phyloP scores from a whole-genome alignment of 495 filamentous ascomycete species.

The Aspergillus mulundensis region DNA sequence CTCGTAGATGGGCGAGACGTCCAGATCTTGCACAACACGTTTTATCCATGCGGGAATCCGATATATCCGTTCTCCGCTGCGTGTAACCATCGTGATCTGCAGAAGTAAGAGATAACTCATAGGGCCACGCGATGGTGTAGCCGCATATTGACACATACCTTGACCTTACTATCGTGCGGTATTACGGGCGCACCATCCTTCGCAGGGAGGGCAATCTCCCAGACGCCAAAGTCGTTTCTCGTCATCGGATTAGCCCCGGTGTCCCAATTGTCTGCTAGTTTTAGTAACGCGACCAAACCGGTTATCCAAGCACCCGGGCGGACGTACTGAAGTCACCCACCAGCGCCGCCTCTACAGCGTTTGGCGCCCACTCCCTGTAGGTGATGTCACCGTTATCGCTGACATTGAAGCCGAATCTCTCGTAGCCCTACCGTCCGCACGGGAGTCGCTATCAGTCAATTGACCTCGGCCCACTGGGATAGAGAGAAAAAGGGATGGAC shows the following conservation, averaged over 20 bases:
- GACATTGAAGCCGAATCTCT: slow-evolving; percentile 79
- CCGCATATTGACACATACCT: slow-evolving; percentile 50
- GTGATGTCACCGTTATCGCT: slow-evolving; percentile 75
- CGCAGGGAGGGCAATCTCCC: slow-evolving; percentile 75
- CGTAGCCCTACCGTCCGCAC: slow-evolving; percentile 58
- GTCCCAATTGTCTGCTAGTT: slow-evolving; percentile 78
- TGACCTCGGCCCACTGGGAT: neutral
- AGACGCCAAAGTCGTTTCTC: slow-evolving; percentile 81
- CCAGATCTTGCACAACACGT: slow-evolving; percentile 89
- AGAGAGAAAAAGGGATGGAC: neutral
- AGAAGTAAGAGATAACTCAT: slow-evolving; percentile 17
- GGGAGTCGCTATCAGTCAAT: neutral
- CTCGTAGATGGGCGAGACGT: slow-evolving; percentile 85
- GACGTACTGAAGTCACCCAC: slow-evolving; percentile 91
- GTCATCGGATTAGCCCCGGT: slow-evolving; percentile 77
- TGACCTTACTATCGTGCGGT: slow-evolving; percentile 90
- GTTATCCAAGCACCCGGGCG: neutral
- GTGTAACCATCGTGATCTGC: slow-evolving; percentile 81
- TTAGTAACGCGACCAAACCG: slow-evolving; percentile 26
- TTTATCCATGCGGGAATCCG: slow-evolving; percentile 95
- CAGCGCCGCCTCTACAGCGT: slow-evolving; percentile 75
- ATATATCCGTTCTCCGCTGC: slow-evolving; percentile 75
- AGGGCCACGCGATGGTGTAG: neutral
- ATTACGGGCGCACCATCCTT: slow-evolving; percentile 72
- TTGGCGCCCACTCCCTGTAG: slow-evolving; percentile 97